Evolutionary conservation across 768 basidiomycete species (phyloP).

Genomic region (Suillus subaureus): DNA sequence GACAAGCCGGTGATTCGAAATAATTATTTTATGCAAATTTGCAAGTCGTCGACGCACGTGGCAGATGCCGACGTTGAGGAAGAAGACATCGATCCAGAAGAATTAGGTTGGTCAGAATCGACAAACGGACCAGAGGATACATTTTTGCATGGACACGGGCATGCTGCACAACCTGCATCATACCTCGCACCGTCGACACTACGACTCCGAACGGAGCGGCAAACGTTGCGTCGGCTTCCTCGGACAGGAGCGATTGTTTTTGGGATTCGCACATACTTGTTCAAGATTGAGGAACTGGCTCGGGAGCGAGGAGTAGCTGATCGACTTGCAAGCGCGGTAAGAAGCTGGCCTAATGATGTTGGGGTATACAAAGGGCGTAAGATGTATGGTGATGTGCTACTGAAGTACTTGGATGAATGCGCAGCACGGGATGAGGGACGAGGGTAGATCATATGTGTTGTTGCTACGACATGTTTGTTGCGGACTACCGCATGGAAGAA

Average conservation of each 20-base stretch:
- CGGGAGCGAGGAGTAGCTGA: conserved; percentile 61
- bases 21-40: conserved; percentile 59
- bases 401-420: conserved; percentile 27
- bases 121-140: conserved; percentile 57
- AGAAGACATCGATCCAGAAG: conserved; percentile 54
- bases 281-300: conserved; percentile 52
- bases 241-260: conserved; percentile 67
- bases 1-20: conserved; percentile 73
- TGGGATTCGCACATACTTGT: conserved; percentile 68
- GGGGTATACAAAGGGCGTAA: conserved; percentile 30
- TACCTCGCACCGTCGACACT: conserved; percentile 44
- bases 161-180: conserved; percentile 18
- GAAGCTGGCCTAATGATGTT: conserved; percentile 69
- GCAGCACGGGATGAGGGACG: conserved; percentile 22
- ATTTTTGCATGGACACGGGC: conserved; percentile 35
- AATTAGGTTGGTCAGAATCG: conserved; percentile 64
- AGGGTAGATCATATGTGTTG: conserved; percentile 12
- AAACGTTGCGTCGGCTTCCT: conserved; percentile 66
- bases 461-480: too few species aligned
- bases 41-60: conserved; percentile 24
- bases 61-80: conserved; percentile 17
- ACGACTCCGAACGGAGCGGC: conserved; percentile 63
- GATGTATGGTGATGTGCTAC: conserved; percentile 24
- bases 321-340: conserved; percentile 62
- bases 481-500: not conserved